These are phyloP conservation scores for Ceratobasidium sp. DNA, from an alignment of 1,284 basidiomycete genomes.

Conservation along the genomic window DNA sequence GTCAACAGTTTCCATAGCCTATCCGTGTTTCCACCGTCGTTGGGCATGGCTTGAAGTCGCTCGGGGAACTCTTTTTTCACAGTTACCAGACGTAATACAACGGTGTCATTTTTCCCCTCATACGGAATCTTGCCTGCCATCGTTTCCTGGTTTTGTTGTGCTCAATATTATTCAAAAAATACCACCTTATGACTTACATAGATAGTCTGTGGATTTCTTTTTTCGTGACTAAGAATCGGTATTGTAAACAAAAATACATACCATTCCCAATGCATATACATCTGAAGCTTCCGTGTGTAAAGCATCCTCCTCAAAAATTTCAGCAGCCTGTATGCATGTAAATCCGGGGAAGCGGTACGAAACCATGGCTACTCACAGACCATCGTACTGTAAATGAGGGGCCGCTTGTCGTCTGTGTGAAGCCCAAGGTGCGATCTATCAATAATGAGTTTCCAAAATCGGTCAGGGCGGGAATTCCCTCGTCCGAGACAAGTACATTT, in stretches of 20 bases:
- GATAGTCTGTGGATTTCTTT: conserved; percentile 1
- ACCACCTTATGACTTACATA: not conserved
- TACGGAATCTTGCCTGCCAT: not conserved
- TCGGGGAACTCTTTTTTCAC: not conserved
- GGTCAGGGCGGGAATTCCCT: not conserved
- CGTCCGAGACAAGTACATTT: conserved; percentile 3
- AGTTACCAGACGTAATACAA: not conserved
- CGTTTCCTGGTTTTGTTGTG: not conserved
- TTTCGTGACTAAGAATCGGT: not conserved
- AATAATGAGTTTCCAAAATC: conserved; percentile 8
- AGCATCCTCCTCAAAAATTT: not conserved
- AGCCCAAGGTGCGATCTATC: not conserved
- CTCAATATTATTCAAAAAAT: not conserved
- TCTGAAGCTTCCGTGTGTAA: not conserved
- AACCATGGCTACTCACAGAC: not conserved
- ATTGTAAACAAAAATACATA: not conserved
- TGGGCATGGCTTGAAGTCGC: not conserved
- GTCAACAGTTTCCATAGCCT: not conserved
- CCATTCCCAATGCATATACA: conserved; percentile 25
- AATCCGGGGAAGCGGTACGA: no score
- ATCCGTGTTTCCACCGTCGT: not conserved
- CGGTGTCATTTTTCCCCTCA: not conserved
- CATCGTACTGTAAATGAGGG: not conserved
- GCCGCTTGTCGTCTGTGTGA: not conserved
- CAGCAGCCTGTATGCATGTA: not conserved